Evolutionary conservation across 1,139 yeast species (phyloP).

Genomic region (Geotrichum cucujoidarum): DNA sequence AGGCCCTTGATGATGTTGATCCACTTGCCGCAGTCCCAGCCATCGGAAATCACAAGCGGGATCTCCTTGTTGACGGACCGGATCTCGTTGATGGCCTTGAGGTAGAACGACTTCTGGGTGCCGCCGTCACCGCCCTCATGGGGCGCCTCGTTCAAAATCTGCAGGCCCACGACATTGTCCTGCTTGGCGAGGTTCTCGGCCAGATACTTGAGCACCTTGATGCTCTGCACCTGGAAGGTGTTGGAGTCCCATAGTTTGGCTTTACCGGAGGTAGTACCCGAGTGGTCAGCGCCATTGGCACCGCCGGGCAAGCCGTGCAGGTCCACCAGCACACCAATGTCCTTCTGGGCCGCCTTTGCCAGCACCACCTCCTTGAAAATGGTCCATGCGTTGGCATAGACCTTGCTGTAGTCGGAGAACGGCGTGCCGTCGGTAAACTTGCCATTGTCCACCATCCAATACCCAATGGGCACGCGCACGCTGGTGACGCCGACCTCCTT

Average conservation of each 20-base stretch:
- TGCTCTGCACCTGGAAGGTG: conserved; percentile 43
- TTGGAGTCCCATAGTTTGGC: conserved; percentile 62
- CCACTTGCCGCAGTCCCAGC: conserved; percentile 89
- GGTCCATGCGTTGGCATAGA: conserved; percentile 71
- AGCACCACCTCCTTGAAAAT: conserved; percentile 48
- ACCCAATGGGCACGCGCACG: conserved; percentile 83
- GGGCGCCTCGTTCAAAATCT: conserved; percentile 78
- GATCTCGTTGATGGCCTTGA: conserved; percentile 60
- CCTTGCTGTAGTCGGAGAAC: conserved; percentile 50
- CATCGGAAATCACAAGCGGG: conserved; percentile 83
- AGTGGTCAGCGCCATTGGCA: conserved; percentile 79
- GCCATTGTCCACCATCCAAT: conserved; percentile 78
- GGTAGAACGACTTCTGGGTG: conserved; percentile 50
- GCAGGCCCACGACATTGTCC: conserved; percentile 76
- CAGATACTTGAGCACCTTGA: conserved; percentile 53
- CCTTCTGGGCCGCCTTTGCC: conserved; percentile 49
- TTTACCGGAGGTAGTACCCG: conserved; percentile 58
- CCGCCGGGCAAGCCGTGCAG: conserved; percentile 90
- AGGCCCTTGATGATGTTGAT: conserved; percentile 57
- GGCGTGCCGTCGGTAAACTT: conserved; percentile 53
- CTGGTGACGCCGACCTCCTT: conserved; percentile 62
- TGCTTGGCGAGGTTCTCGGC: conserved; percentile 53
- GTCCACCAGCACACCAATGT: conserved; percentile 75
- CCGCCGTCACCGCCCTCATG: conserved; percentile 47
- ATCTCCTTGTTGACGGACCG: conserved; percentile 50